Conservation (phyloP, 2,329 filamentous ascomycete genomes). For the Trichophyton rubrum region DNA sequence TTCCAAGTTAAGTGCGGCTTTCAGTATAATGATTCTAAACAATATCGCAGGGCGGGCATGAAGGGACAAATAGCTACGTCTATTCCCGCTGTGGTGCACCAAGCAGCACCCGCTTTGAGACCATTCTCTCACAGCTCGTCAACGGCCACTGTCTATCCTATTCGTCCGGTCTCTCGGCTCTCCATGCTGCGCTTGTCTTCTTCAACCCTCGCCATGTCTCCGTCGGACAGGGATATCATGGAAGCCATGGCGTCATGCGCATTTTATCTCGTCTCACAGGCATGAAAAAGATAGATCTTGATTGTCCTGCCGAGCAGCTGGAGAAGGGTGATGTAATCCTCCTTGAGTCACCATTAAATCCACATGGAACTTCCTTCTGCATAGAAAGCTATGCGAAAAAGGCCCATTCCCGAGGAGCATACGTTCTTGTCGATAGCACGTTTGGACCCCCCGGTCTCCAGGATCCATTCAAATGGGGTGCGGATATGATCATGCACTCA, state of each 20-base stretch:
- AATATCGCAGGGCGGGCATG: slow-evolving; percentile 8
- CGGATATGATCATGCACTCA: slow-evolving; percentile 79
- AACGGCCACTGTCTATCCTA: slow-evolving; percentile 58
- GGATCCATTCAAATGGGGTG: slow-evolving; percentile 70
- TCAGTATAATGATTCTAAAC: background rate
- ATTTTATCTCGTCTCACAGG: slow-evolving; percentile 65
- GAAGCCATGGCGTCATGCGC: slow-evolving; percentile 72
- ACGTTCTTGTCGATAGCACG: slow-evolving; percentile 75
- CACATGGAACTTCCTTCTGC: slow-evolving; percentile 66
- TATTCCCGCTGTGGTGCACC: slow-evolving; percentile 74
- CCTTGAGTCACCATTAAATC: slow-evolving; percentile 88
- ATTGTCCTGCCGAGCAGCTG: slow-evolving; percentile 54
- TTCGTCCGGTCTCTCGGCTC: slow-evolving; percentile 70
- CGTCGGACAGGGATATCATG: slow-evolving; percentile 80
- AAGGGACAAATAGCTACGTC: slow-evolving; percentile 43
- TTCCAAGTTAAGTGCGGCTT: background rate
- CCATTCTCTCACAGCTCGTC: slow-evolving; percentile 65
- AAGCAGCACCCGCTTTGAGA: slow-evolving; percentile 73
- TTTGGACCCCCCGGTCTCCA: slow-evolving; percentile 84
- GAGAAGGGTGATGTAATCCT: slow-evolving; percentile 72
- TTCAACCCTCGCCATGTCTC: slow-evolving; percentile 72
- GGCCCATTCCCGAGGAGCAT: slow-evolving; percentile 60
- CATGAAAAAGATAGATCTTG: slow-evolving; percentile 58
- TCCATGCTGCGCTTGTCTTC: slow-evolving; percentile 75
- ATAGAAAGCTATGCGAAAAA: slow-evolving; percentile 58